Evolutionary conservation across 371 early-diverging fungal species (phyloP).

Genomic region (Saksenaea oblongispora): DNA sequence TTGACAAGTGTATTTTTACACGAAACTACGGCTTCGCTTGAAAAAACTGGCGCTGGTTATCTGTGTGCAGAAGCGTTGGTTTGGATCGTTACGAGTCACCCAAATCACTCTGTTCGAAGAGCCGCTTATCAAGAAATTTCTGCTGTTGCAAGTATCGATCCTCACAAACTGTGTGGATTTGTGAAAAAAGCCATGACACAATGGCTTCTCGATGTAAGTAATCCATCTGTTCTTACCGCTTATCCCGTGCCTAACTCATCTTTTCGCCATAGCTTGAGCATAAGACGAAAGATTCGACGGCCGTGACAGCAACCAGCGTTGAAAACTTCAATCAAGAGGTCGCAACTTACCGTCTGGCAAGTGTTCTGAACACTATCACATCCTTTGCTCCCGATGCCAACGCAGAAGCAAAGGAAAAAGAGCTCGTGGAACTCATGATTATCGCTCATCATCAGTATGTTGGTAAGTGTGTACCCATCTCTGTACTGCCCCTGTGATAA

Average conservation of each 20-base stretch:
- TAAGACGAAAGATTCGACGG: constrained; percentile 55
- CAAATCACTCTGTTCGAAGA: constrained; percentile 52
- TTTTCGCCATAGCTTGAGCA: constrained; percentile 35
- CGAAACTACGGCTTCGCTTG: constrained; percentile 30
- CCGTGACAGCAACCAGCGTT: constrained; percentile 50
- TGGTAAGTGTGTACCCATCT: too few relatives aligned
- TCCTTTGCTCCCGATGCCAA: constrained; percentile 40
- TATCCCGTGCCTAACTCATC: neutral
- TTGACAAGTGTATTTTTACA: constrained; percentile 50
- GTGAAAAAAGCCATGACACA: constrained; percentile 51
- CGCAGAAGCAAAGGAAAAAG: constrained; percentile 40
- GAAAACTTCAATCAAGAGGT: constrained; percentile 50
- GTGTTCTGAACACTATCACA: constrained; percentile 68
- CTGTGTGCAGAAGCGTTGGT: constrained; percentile 50
- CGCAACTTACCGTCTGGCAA: constrained; percentile 56
- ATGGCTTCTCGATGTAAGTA: constrained; percentile 57
- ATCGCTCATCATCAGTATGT: constrained; percentile 75
- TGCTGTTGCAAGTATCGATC: constrained; percentile 38
- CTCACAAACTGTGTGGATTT: constrained; percentile 37
- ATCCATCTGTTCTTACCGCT: neutral
- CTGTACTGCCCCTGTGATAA: too few relatives aligned
- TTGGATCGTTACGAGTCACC: constrained; percentile 54
- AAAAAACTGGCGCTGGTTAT: constrained; percentile 38
- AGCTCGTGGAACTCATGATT: constrained; percentile 67
- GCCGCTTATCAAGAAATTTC: constrained; percentile 50